Base-by-base conservation (phyloP, 2,329 filamentous ascomycete species). In the Lasiodiplodia sp. region DNA sequence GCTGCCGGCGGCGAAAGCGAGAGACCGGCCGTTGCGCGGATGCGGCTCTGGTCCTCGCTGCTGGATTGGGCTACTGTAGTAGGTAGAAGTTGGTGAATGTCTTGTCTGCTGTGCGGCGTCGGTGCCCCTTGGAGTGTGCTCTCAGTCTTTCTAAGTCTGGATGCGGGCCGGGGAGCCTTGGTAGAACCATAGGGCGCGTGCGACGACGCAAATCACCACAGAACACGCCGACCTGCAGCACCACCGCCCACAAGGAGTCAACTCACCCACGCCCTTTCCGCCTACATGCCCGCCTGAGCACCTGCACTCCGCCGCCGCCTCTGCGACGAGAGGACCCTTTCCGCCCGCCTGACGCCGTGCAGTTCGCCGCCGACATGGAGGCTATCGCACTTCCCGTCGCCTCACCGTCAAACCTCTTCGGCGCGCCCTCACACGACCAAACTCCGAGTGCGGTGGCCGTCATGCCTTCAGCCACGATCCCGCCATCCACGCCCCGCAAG, bases 121-220 rank as follows among this genome's bases (percentile, higher is more conserved):
- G 23, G 28, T 25, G 47, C 44, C 44, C 47, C 44, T 52, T 64
- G 47, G 44, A 28, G 23, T 49, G 60, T 64, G 60, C 23, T 34
- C 47, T 64, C 16, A 44, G 25, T 5, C 25, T 11, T n/a, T 44
- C 40, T 34, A 23, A 51, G 40, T 52, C 60, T 52, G 44, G 60
- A 64, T 49, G 47, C 60, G 60, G 44, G 44, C 44, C 60, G 44
- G 60, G 44, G 18, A 23, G 44, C 18, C 44, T 64, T 37, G 18
- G 58, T 34, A 49, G 44, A 63, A 49, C 40, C 58, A 63, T 64
- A 64, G 60, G 60, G 60, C 60, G 60, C 60, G 60, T 64, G 60
- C 60, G 40, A 51, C 58, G 49, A 47, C 38, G 38, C 58, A 63
- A 28, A 28, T 28, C 60, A 64, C 47, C 60, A 52, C 47, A 21